phyloP scores from a whole-genome alignment of 1,284 basidiomycete genomes.

The Microbotryum silenes-acaulis region DNA sequence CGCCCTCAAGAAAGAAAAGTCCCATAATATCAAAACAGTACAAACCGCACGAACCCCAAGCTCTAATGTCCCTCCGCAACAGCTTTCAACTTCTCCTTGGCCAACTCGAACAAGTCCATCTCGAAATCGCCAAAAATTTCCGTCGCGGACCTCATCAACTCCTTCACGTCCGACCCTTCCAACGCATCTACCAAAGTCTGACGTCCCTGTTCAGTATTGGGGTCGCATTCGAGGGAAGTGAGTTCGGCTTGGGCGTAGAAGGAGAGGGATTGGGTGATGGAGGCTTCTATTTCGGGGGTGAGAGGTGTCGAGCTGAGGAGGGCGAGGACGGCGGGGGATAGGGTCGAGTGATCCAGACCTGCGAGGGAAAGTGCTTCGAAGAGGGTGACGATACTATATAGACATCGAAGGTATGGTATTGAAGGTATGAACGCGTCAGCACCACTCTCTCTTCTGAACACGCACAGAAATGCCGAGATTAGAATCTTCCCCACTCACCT shows the following conservation, averaged over 20 bases:
- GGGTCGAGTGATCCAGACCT: slow-evolving; percentile 33
- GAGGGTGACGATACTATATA: slow-evolving; percentile 30
- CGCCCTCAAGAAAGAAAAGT: no score
- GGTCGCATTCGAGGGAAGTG: slow-evolving; percentile 3
- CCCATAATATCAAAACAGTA: no score
- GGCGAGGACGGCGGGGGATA: slow-evolving; percentile 28
- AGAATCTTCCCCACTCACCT: slow-evolving; percentile 24
- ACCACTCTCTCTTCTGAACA: not conserved
- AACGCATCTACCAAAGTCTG: slow-evolving; percentile 21
- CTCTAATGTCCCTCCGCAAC: no score
- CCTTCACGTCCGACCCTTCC: slow-evolving; percentile 14
- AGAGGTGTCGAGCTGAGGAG: slow-evolving; percentile 22
- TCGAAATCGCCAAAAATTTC: slow-evolving; percentile 30
- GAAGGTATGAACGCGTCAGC: no score
- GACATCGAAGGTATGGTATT: not conserved
- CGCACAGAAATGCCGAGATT: not conserved
- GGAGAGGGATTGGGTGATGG: slow-evolving; percentile 24
- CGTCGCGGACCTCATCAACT: slow-evolving; percentile 30
- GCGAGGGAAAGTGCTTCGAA: slow-evolving; percentile 29
- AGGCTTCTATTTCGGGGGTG: slow-evolving; percentile 17
- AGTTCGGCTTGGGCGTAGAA: slow-evolving; percentile 14
- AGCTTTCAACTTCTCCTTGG: slow-evolving; percentile 9
- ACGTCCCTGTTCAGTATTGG: slow-evolving; percentile 17
- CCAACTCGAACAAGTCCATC: slow-evolving; percentile 25
- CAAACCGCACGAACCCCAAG: no score